Base-by-base conservation (phyloP, 805 yeast genomes). In the Myxozyma lipomycoides region DNA sequence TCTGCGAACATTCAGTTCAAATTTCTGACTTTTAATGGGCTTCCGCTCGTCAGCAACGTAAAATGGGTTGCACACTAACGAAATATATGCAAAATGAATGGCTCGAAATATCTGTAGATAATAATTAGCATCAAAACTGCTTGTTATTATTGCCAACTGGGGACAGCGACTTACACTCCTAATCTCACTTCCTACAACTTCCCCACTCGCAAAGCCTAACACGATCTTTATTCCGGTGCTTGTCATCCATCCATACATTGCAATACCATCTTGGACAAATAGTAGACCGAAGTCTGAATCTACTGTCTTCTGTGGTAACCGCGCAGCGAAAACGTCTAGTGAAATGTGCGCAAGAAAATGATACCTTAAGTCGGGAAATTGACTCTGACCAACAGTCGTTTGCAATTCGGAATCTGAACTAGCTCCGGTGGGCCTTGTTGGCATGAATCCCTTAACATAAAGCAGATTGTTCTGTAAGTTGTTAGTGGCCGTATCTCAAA, bases 341-440 rank as follows among this genome's bases (percentile, higher is more conserved):
- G 88, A 81, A 84, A 84, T 83, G 62, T 84, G 87, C n/a, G 86
- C 77, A 26, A 84, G 69, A 59, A 83, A 83, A 61, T 84, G 82
- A 68, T 80, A 82, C 59, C 82, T 67, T n/a, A 48, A 35, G 26
- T 51, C 51, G 4, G 48, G 38, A 19, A 28, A 12, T 12, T 28
- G 32, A 28, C 12, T 12, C 32, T 7, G 12, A 12, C 12, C 12
- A 12, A 9, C 32, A 28, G 32, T 28, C 49, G 37, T 12, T 15
- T 18, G 44, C 15, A 12, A 21, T 17, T 18, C 22, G 17, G 26
- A 41, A 25, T 26, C 15, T 2, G 46, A 4, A 10, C 17, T 39
- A 17, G 25, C 26, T 12, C 38, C 42, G 23, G 19, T 35, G 15
- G 26, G 34, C 34, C 18, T n/a, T 25, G 44, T 4, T 9, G 38